Percentiles rank a stretch among this genome's conserved stretches.
These are phyloP conservation scores for Arbutus unedo DNA, from an alignment of 148 eudicot species.

Conservation along the genomic window DNA sequence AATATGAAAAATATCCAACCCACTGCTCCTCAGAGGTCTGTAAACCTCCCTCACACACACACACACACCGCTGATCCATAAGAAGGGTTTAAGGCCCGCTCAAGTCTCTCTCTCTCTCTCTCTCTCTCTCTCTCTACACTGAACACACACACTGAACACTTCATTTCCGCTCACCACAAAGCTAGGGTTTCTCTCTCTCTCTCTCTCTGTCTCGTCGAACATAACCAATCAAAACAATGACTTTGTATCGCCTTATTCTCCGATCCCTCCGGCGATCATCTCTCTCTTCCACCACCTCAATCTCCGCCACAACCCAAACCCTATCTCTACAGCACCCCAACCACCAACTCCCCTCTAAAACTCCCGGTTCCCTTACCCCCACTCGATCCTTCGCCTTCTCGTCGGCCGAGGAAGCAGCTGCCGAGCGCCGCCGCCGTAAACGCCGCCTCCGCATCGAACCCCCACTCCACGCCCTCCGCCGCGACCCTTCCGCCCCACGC, in stretches of 20 bases:
- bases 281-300: constrained; percentile 27
- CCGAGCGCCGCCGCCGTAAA: constrained; percentile 78
- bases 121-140: neutral
- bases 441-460: constrained; percentile 88
- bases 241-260: constrained; percentile 39
- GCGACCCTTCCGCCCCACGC: constrained; percentile 26
- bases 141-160: constrained; percentile 6
- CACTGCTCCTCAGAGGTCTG: no score
- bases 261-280: constrained; percentile 23
- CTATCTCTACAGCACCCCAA: constrained; percentile 11
- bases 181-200: neutral
- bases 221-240: constrained; percentile 26
- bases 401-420: constrained; percentile 72
- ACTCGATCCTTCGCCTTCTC: constrained; percentile 61
- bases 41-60: no score
- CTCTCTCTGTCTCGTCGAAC: neutral
- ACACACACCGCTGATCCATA: no score
- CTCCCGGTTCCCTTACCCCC: constrained; percentile 25
- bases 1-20: no score
- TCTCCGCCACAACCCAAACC: constrained; percentile 20
- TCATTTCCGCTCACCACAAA: constrained; percentile 31
- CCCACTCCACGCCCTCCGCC: constrained; percentile 55
- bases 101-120: neutral
- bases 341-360: constrained; percentile 10
- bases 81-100: no score